A percentile compares a stretch with the other conserved stretches of the same genome.
Conservation (phyloP, 1,139 yeast species). For the Blastobotrys capitulatus region DNA sequence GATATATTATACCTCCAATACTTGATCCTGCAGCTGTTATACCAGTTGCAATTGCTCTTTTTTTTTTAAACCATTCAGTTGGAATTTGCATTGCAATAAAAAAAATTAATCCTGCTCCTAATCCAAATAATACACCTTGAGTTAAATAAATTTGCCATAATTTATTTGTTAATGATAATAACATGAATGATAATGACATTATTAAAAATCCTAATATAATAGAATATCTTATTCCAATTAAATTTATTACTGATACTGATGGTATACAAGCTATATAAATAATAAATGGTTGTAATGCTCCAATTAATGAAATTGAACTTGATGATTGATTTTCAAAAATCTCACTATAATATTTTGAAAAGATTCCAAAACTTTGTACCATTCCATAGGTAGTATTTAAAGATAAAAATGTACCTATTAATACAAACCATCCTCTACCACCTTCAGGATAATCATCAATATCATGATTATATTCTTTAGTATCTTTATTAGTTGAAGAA, state of each 20-base stretch:
- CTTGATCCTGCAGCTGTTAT: conserved; percentile 58
- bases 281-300: conserved; percentile 46
- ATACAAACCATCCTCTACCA: conserved; percentile 26
- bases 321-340: conserved; percentile 39
- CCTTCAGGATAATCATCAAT: conserved; percentile 20
- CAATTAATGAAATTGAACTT: conserved; percentile 44
- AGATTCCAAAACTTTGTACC: conserved; percentile 50
- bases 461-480: background rate
- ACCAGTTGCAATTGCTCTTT: conserved; percentile 53
- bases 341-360: conserved; percentile 43
- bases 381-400: conserved; percentile 37
- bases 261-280: conserved; percentile 43
- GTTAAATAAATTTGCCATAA: conserved; percentile 52
- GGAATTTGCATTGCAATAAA: conserved; percentile 24
- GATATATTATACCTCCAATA: conserved; percentile 57
- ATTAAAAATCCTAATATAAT: conserved; percentile 41
- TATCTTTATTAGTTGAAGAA: background rate
- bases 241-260: conserved; percentile 51
- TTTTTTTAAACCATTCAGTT: conserved; percentile 48
- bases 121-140: conserved; percentile 48
- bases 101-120: conserved; percentile 37
- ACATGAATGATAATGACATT: conserved; percentile 44
- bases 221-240: conserved; percentile 29
- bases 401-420: conserved; percentile 22
- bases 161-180: conserved; percentile 46